Conservation (phyloP, 148 eudicot genomes). For the Vaccinium darrowii region DNA sequence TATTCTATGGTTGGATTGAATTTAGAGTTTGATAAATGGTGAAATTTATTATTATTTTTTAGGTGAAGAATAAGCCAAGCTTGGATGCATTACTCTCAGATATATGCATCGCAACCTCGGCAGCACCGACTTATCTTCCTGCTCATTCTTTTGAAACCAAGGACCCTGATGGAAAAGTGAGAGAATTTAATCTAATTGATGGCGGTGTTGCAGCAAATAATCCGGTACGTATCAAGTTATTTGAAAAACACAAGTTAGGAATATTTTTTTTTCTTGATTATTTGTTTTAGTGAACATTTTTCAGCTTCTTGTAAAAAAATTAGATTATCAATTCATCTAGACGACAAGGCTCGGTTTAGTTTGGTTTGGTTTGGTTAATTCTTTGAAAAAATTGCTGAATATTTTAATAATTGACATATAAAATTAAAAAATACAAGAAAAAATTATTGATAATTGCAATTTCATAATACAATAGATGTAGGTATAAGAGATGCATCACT, state of each 20-base stretch:
- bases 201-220: conserved; percentile 18
- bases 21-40: background rate
- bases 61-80: conserved; percentile 10
- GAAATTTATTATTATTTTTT: background rate
- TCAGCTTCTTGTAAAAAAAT: background rate
- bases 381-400: too few relatives aligned
- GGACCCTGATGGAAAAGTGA: conserved; percentile 2
- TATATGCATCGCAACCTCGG: conserved; percentile 21
- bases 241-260: background rate
- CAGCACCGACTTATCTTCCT: conserved; percentile 19
- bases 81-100: conserved; percentile 14
- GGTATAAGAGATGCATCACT: background rate
- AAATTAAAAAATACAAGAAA: too few relatives aligned
- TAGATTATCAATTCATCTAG: background rate
- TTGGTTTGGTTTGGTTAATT: too few relatives aligned
- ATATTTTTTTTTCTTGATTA: background rate
- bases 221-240: conserved; percentile 4
- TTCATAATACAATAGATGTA: background rate
- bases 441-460: background rate
- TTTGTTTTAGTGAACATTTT: background rate
- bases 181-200: conserved; percentile 13
- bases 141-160: conserved; percentile 15
- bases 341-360: background rate
- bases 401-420: background rate
- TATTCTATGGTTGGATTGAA: background rate